Evolutionary conservation across 345 rosid genomes (phyloP), one percentile per base, ranked within the genome.

Genomic region (Passiflora organensis): DNA sequence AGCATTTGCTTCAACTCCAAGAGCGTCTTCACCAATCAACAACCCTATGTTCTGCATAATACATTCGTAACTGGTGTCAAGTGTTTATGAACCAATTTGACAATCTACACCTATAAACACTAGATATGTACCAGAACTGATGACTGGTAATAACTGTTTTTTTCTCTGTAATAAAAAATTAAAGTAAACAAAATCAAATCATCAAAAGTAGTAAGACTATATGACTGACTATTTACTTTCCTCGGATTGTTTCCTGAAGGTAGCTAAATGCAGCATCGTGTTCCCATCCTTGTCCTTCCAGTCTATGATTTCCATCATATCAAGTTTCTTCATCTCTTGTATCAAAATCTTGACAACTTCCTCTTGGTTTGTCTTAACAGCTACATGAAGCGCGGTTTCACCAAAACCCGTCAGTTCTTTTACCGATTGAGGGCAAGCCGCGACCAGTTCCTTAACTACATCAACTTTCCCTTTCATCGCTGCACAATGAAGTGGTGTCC

Each of bases 381-480:
- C 60, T 1, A 56, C 15, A 32, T 56, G 60, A 24, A 56, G 16
- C 6, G 51, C 60, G 13, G 51, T 56, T 32, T 44, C 60, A 6
- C 18, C 42, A 2, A 13, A 19, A 44, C 23, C 23, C 11, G 60
- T 44, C 17, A 45, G 17, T 32, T 57, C 52, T 15, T 44, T 44
- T 10, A 57, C 22, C 21, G 28, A 32, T 3, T 45, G 19, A 11
- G 52, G 52, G 17, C 43, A 44, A 13, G 43, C 39, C 1, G 14
- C 8, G 28, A 57, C 13, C 20, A 57, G 13, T 32, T 57, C 51
- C 25, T 44, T 20, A 3, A 57, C 18, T 1, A 13, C 51, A 11
- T 24, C 23, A 4, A 19, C 49, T 20, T 32, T 45, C 18, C 51
- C 61, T 6, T 32, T 57, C 39, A 34, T 45, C 11, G 43, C 51